Evolutionary conservation across 768 basidiomycete genomes (phyloP), one percentile per base, ranked within the genome.

Genomic region (Coprinellus micaceus): DNA sequence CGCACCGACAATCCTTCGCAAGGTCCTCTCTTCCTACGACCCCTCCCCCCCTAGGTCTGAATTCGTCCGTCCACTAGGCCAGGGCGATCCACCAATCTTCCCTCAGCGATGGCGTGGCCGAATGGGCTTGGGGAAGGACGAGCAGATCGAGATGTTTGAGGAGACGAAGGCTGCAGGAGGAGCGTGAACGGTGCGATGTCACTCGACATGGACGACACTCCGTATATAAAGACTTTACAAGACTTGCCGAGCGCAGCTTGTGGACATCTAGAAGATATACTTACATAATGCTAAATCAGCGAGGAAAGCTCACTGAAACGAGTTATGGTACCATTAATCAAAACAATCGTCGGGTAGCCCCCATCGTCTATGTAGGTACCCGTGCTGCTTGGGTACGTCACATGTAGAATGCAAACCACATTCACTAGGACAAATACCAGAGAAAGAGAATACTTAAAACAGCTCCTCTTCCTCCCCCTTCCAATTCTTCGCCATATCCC

Each of bases 401-500:
- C n/a, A n/a, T n/a, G n/a, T n/a, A n/a, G n/a, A n/a, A n/a, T n/a
- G n/a, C n/a, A n/a, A 9, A 37, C 36, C 36, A 37, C 36, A 9
- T 17, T 9, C 36, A 37, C 36, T 17, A 9, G 9, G 9, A 37
- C 9, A 37, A 37, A 37, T 17, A 37, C 36, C 36, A 37, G 17
- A 37, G 9, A n/a, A n/a, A n/a, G n/a, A n/a, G n/a, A n/a, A n/a
- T n/a, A 30, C 64, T 72, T 67, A 87, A 64, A 84, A 82, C 63
- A 85, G 61, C 56, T 91, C 88, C 61, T 91, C 89, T 53, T 93
- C 91, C 69, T 89, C 87, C 4, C 84, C 80, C 68, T 83, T 89
- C 83, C 86, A 92, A 64, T 90, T 89, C 83, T 94, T 97, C 26
- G 93, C 86, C 70, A 91, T 82, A 69, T 98, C 96, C 95, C 95